These are phyloP conservation scores for Luffa aegyptiaca DNA, from an alignment of 306 rosid species.

Conservation along the genomic window DNA sequence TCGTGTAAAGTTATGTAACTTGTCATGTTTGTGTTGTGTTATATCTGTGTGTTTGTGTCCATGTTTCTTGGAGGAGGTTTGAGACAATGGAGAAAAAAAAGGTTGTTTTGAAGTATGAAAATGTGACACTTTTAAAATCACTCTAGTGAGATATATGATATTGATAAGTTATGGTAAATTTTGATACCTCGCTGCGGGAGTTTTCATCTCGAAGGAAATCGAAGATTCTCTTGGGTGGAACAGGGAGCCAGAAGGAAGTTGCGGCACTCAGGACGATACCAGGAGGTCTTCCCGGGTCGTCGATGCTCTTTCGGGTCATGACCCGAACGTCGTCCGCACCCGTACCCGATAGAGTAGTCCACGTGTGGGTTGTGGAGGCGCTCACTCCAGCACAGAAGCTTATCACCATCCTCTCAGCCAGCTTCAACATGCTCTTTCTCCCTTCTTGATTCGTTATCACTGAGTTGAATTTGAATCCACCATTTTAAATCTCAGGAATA, in stretches of 20 bases:
- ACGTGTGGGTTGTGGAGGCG: conserved; percentile 87
- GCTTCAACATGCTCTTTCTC: conserved; percentile 87
- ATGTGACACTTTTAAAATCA: too few relatives aligned
- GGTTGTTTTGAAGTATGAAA: too few relatives aligned
- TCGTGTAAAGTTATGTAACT: too few relatives aligned
- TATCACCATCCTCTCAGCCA: conserved; percentile 95
- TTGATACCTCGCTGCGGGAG: conserved; percentile 74
- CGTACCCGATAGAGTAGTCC: conserved; percentile 86
- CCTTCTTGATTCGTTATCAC: conserved; percentile 93
- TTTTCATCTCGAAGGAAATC: conserved; percentile 87
- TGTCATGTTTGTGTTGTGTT: too few relatives aligned
- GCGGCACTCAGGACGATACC: conserved; percentile 96
- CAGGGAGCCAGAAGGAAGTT: conserved; percentile 95
- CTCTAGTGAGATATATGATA: too few relatives aligned
- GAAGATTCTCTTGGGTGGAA: conserved; percentile 70
- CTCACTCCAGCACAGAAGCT: conserved; percentile 97
- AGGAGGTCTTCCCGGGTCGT: conserved; percentile 92
- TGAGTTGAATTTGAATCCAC: not conserved
- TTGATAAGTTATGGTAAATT: not conserved
- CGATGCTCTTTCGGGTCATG: conserved; percentile 88
- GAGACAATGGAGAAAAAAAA: too few relatives aligned
- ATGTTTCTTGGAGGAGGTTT: too few relatives aligned
- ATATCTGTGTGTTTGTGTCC: too few relatives aligned
- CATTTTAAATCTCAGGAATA: not conserved
- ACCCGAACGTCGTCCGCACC: conserved; percentile 96